Conservation (phyloP, 768 basidiomycete species). For the Lactifluus piperatus region DNA sequence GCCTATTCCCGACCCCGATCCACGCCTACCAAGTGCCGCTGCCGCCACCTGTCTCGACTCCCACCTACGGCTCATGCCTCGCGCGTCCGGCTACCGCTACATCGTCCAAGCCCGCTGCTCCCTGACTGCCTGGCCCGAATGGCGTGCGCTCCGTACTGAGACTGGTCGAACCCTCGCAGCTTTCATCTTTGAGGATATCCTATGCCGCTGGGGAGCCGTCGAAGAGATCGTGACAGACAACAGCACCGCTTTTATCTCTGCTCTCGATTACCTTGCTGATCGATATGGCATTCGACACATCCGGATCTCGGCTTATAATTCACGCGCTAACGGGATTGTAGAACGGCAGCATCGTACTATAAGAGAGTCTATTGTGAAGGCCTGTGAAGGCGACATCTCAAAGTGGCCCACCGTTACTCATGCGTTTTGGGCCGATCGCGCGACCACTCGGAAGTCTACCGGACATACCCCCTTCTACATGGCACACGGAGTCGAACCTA, state of each 20-base stretch:
- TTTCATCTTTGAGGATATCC: slow-evolving; percentile 31
- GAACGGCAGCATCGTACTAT: slow-evolving; percentile 18
- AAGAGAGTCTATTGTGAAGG: too few relatives aligned
- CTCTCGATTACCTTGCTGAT: slow-evolving; percentile 2
- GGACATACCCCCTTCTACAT: too few relatives aligned
- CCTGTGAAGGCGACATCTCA: too few relatives aligned
- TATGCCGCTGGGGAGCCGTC: slow-evolving; percentile 30
- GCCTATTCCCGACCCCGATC: too few relatives aligned
- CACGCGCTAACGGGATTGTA: slow-evolving; percentile 31
- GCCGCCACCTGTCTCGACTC: too few relatives aligned
- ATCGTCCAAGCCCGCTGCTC: neutral
- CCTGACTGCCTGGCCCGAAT: neutral
- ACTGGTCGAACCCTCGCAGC: slow-evolving; percentile 18
- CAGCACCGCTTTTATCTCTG: too few relatives aligned
- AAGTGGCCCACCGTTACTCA: too few relatives aligned
- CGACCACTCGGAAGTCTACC: too few relatives aligned
- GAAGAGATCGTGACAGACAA: too few relatives aligned
- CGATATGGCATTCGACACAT: slow-evolving; percentile 23
- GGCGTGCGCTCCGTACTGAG: neutral
- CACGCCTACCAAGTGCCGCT: too few relatives aligned
- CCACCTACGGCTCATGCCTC: neutral
- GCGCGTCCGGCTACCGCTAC: neutral
- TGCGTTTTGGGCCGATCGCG: too few relatives aligned
- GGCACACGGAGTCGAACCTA: too few relatives aligned
- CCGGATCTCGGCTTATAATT: slow-evolving; percentile 35